Evolutionary conservation across 768 basidiomycete genomes (phyloP), one percentile per base, ranked within the genome.

Genomic region (Coprinopsis strossmayeri): DNA sequence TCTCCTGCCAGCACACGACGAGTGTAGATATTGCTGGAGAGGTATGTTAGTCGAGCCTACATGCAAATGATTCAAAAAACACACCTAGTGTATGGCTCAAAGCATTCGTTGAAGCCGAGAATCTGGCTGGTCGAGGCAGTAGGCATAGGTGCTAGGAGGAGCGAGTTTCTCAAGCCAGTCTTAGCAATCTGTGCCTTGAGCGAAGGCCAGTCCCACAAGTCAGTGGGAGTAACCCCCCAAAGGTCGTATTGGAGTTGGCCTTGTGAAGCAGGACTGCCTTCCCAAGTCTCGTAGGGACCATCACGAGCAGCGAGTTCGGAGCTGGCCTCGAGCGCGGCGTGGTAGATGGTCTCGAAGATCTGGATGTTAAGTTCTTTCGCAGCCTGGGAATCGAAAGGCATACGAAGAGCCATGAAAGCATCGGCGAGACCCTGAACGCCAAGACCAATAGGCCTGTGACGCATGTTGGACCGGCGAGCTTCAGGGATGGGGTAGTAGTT

Each of bases 331-430:
- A 92, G 78, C 1, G 90, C 89, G 49, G 79, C 95, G 57, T 99
- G 92, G 64, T 98, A 99, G 63, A 99, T 97, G 12, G 96, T 99
- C 74, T 99, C 96, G 64, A 96, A 97, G 66, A 99, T 97, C 68
- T 95, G 82, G 54, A 85, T 74, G 72, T 99, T 98, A 56, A 99
- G 82, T 57, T 82, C 70, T 60, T 86, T 84, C 12, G 95, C 96
- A 37, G 81, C 84, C 15, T 73, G 76, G 1, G 90, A 91, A 58
- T 98, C 96, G 67, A 98, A 99, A 0, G 96, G 90, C 80, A 97
- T 81, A 52, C 87, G 89, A 7, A 99, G 78, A 21, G 87, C 87
- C 93, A 98, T 97, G 76, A 99, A 99, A 1, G 94, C 78, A 59
- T 99, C 96, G 13, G 96, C 96, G 35, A 99, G 84, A 64, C 96